phyloP scores from a whole-genome alignment of 495 filamentous ascomycete species.

The Xylaria castorea region DNA sequence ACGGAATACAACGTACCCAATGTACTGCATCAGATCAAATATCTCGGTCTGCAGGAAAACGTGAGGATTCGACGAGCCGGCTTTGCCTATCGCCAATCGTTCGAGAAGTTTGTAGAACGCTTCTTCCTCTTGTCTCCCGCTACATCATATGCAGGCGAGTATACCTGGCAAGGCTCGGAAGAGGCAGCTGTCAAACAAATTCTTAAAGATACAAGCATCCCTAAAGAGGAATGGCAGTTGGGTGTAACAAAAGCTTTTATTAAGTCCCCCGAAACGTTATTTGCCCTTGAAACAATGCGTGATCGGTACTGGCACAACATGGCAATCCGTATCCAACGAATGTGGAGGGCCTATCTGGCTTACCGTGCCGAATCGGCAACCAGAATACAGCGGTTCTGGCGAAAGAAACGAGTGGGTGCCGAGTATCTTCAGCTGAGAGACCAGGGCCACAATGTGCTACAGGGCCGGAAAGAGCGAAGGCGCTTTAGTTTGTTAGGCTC shows the following conservation, averaged over 20 bases:
- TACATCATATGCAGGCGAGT: conserved; percentile 94
- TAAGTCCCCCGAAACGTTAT: conserved; percentile 97
- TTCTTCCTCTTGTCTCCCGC: conserved; percentile 96
- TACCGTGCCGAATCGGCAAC: conserved; percentile 93
- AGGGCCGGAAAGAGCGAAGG: conserved; percentile 86
- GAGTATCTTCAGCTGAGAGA: conserved; percentile 89
- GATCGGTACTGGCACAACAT: conserved; percentile 99
- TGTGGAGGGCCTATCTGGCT: conserved; percentile 94
- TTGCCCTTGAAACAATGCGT: conserved; percentile 96
- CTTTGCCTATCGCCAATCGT: conserved; percentile 97
- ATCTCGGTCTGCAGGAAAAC: conserved; percentile 98
- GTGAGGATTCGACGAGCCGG: conserved; percentile 96
- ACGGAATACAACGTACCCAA: conserved; percentile 89
- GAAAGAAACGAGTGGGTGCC: conserved; percentile 84
- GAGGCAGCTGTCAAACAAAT: conserved; percentile 91
- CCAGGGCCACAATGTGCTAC: conserved; percentile 83
- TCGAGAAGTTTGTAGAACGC: conserved; percentile 97
- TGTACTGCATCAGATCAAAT: conserved; percentile 99
- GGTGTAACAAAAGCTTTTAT: conserved; percentile 98
- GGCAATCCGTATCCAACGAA: conserved; percentile 95
- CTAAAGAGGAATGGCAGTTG: conserved; percentile 94
- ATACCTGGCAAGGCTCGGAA: conserved; percentile 90
- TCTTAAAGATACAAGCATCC: conserved; percentile 93
- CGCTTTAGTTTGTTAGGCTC: conserved; percentile 90
- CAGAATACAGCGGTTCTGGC: conserved; percentile 94